These are phyloP conservation scores for Shiraia sp. DNA, from an alignment of 2,329 filamentous ascomycete species.

Conservation along the genomic window DNA sequence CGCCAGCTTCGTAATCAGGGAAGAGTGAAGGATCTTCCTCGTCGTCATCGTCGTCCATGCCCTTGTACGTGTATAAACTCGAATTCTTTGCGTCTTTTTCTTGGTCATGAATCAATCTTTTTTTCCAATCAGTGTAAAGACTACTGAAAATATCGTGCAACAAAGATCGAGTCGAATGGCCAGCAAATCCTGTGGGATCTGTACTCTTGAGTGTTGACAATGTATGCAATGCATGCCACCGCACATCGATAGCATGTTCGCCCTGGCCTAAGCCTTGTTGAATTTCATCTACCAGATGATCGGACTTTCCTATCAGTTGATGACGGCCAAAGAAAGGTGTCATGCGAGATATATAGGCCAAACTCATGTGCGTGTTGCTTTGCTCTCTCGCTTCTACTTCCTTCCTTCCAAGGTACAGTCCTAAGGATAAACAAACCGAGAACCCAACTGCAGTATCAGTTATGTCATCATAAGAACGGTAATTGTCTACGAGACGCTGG, in stretches of 20 bases:
- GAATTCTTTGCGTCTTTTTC: constrained; percentile 72
- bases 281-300: constrained; percentile 16
- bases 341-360: constrained; percentile 28
- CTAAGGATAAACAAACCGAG: constrained; percentile 76
- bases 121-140: constrained; percentile 81
- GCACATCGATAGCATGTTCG: constrained; percentile 32
- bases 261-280: constrained; percentile 24
- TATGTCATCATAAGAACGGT: constrained; percentile 83
- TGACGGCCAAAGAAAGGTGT: constrained; percentile 40
- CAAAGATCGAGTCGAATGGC: constrained; percentile 38
- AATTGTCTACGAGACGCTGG: constrained; percentile 68
- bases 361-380: constrained; percentile 16
- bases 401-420: constrained; percentile 61
- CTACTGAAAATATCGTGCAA: constrained; percentile 70
- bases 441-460: constrained; percentile 77
- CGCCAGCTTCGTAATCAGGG: constrained; percentile 70
- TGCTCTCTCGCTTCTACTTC: constrained; percentile 19
- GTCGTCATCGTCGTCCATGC: constrained; percentile 76
- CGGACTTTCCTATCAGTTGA: constrained; percentile 16
- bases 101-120: constrained; percentile 75
- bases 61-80: constrained; percentile 82
- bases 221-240: constrained; percentile 42
- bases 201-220: constrained; percentile 30
- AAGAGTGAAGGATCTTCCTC: constrained; percentile 81
- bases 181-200: constrained; percentile 18